Evolutionary conservation across 2,329 filamentous ascomycete species (phyloP).

Genomic region (Lachnellula subtilissima): DNA sequence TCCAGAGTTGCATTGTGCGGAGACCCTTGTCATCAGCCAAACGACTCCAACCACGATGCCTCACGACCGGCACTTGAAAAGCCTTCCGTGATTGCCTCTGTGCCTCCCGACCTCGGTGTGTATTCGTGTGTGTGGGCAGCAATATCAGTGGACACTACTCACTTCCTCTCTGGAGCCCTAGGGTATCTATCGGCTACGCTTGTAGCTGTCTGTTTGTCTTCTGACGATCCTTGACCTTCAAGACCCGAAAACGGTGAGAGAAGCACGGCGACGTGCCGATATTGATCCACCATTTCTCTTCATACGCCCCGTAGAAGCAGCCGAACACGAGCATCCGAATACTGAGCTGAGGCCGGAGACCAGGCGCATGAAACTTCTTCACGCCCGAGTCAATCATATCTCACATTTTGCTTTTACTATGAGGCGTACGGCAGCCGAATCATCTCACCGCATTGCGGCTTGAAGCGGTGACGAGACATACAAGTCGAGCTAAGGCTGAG

Average conservation of each 20-base stretch:
- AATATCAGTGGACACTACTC: constrained; percentile 1
- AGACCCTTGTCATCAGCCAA: not conserved
- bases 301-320: not conserved
- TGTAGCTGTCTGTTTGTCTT: not conserved
- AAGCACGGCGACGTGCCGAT: not conserved
- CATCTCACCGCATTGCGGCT: constrained; percentile 4
- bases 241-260: not conserved
- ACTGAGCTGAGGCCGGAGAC: not conserved
- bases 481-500: not conserved
- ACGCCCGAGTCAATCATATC: not conserved
- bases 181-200: not conserved
- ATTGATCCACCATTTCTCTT: not conserved
- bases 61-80: constrained; percentile 6
- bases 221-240: not conserved
- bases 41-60: not conserved
- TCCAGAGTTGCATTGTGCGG: not conserved
- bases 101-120: constrained; percentile 3
- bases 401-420: not conserved
- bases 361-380: not conserved
- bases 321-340: not conserved
- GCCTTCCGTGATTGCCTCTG: not conserved
- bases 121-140: constrained; percentile 8
- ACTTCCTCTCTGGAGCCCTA: not conserved
- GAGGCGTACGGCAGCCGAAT: not conserved
- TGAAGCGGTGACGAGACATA: not conserved